Evolutionary conservation across 1,139 yeast species (phyloP).

Genomic region (Pneumocystis oryctolagi): DNA sequence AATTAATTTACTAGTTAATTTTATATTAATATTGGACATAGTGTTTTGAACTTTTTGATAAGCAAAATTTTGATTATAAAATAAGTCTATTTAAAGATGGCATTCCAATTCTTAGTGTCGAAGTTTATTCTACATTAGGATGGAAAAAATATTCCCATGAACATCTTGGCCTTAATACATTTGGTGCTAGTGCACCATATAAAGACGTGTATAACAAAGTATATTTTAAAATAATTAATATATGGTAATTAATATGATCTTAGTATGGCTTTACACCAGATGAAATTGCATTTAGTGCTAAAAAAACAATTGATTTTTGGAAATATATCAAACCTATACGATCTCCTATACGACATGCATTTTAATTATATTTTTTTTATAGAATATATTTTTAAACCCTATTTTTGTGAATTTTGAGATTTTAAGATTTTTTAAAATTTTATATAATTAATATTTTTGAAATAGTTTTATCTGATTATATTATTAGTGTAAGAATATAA

Average conservation of each 20-base stretch:
- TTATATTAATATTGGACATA: slow-evolving; percentile 32
- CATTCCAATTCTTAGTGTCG: slow-evolving; percentile 84
- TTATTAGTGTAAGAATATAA: no score
- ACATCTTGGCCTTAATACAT: slow-evolving; percentile 89
- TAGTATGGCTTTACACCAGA: slow-evolving; percentile 81
- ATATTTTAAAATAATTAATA: neutral
- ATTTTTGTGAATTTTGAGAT: neutral
- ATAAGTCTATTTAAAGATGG: slow-evolving; percentile 87
- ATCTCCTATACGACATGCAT: slow-evolving; percentile 38
- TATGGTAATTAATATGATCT: neutral
- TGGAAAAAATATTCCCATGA: slow-evolving; percentile 96
- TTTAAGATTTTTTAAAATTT: neutral
- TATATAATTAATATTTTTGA: neutral
- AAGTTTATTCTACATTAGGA: slow-evolving; percentile 82
- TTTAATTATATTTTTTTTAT: slow-evolving; percentile 21
- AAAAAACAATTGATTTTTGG: slow-evolving; percentile 67
- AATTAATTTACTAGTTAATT: no score
- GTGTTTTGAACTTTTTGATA: neutral
- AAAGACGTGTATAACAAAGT: slow-evolving; percentile 54
- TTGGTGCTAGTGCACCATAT: slow-evolving; percentile 96
- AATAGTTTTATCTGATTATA: no score
- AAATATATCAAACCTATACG: slow-evolving; percentile 32
- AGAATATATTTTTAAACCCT: no score
- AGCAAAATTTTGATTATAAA: slow-evolving; percentile 33
- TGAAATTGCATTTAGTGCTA: slow-evolving; percentile 78